These are phyloP conservation scores for Blastobotrys malaysiensis DNA, from an alignment of 1,139 yeast species.

Conservation along the genomic window DNA sequence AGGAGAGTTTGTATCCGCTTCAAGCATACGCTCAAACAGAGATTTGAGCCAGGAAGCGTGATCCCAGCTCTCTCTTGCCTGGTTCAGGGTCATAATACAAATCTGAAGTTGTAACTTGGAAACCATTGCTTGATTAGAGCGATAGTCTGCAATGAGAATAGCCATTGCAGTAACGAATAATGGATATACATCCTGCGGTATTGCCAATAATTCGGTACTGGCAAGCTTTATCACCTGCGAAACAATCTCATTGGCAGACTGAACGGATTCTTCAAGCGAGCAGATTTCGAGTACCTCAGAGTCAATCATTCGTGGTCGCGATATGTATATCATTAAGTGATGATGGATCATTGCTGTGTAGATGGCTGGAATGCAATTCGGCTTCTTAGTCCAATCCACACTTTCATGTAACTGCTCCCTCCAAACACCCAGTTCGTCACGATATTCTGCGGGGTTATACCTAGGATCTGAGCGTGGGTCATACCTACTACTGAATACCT, in stretches of 20 bases:
- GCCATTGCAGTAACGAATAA: slow-evolving; percentile 17
- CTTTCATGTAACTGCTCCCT: slow-evolving; percentile 6
- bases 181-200: slow-evolving; percentile 18
- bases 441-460: slow-evolving; percentile 5
- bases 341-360: slow-evolving; percentile 13
- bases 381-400: slow-evolving; percentile 12
- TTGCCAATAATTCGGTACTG: slow-evolving; percentile 6
- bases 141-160: slow-evolving; percentile 13
- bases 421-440: slow-evolving; percentile 9
- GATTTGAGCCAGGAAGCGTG: slow-evolving; percentile 2
- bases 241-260: slow-evolving; percentile 17
- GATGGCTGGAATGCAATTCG: slow-evolving; percentile 7
- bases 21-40: slow-evolving; percentile 2
- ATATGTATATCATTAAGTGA: slow-evolving; percentile 14
- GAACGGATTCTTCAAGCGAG: slow-evolving; percentile 13
- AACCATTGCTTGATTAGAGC: slow-evolving; percentile 3
- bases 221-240: slow-evolving; percentile 14
- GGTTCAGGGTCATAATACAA: slow-evolving; percentile 1
- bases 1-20: not conserved
- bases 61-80: slow-evolving; percentile 3
- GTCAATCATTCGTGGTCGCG: slow-evolving; percentile 14
- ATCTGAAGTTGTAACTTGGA: not conserved
- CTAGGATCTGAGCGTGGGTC: slow-evolving; percentile 11
- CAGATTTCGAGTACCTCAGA: slow-evolving; percentile 9
- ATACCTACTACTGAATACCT: slow-evolving; percentile 11